A percentile compares a stretch with the other conserved stretches of the same genome.
These are phyloP conservation scores for Protomyces lactucae-debilis DNA, from an alignment of 1,139 yeast genomes.

Conservation along the genomic window DNA sequence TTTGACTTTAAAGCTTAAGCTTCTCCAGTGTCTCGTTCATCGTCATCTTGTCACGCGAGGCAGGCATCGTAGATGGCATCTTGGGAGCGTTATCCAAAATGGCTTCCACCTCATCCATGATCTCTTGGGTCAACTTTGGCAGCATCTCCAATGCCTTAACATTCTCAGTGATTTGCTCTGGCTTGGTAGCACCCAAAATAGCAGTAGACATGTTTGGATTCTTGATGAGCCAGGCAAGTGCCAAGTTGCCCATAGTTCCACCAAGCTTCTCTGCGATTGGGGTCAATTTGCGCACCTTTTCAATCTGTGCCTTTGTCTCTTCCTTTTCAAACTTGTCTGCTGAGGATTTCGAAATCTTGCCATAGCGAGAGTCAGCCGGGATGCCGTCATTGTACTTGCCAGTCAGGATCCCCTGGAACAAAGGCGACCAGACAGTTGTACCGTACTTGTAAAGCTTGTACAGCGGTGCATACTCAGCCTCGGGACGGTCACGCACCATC, in stretches of 20 bases:
- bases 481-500: slow-evolving; percentile 38
- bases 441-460: slow-evolving; percentile 39
- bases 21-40: slow-evolving; percentile 10
- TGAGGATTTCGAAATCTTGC: slow-evolving; percentile 26
- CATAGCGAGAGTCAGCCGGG: slow-evolving; percentile 38
- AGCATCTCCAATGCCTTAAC: slow-evolving; percentile 39
- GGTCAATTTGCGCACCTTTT: slow-evolving; percentile 35
- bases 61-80: slow-evolving; percentile 15
- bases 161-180: slow-evolving; percentile 39
- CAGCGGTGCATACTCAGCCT: slow-evolving; percentile 38
- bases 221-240: slow-evolving; percentile 39
- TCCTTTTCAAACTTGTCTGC: slow-evolving; percentile 32
- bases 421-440: slow-evolving; percentile 39
- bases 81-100: slow-evolving; percentile 38
- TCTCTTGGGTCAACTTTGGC: slow-evolving; percentile 37
- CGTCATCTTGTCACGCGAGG: slow-evolving; percentile 21
- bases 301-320: slow-evolving; percentile 36
- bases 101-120: slow-evolving; percentile 37
- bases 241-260: slow-evolving; percentile 37
- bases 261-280: slow-evolving; percentile 37
- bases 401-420: slow-evolving; percentile 38
- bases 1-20: background rate
- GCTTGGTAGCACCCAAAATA: slow-evolving; percentile 40
- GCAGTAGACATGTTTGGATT: slow-evolving; percentile 39
- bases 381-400: slow-evolving; percentile 38